A percentile compares a stretch with the other conserved stretches of the same genome.
These are phyloP conservation scores for Fusarium xylarioides DNA, from an alignment of 2,329 filamentous ascomycete genomes.

Conservation along the genomic window DNA sequence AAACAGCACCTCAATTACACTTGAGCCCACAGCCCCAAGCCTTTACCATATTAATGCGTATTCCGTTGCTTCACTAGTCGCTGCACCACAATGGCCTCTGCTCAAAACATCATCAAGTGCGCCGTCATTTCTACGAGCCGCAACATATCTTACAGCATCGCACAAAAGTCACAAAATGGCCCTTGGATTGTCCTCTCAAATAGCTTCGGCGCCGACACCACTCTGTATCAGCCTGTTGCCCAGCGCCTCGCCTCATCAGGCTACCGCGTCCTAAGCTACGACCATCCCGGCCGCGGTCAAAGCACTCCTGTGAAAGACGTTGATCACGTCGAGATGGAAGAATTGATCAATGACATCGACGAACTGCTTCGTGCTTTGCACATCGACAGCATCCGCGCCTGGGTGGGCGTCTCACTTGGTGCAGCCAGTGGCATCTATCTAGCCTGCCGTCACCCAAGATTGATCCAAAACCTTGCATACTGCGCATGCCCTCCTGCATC, in stretches of 20 bases:
- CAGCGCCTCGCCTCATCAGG: not conserved
- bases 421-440: not conserved
- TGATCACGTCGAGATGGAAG: not conserved
- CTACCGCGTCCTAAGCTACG: not conserved
- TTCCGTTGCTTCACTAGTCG: not conserved
- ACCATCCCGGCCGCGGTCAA: not conserved
- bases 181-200: not conserved
- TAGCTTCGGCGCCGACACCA: not conserved
- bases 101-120: not conserved
- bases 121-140: not conserved
- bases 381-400: not conserved
- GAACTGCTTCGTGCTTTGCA: not conserved
- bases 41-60: not conserved
- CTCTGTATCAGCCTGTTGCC: not conserved
- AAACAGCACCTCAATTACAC: not conserved
- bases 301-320: not conserved
- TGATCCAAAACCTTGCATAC: not conserved
- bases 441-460: not conserved
- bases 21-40: not conserved
- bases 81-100: not conserved
- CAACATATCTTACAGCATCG: not conserved
- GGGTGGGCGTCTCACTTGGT: conserved; percentile 7
- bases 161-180: not conserved
- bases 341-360: not conserved
- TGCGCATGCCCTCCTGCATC: not conserved